Evolutionary conservation across 768 basidiomycete species (phyloP).

Genomic region (Clitopilus hobsonii): DNA sequence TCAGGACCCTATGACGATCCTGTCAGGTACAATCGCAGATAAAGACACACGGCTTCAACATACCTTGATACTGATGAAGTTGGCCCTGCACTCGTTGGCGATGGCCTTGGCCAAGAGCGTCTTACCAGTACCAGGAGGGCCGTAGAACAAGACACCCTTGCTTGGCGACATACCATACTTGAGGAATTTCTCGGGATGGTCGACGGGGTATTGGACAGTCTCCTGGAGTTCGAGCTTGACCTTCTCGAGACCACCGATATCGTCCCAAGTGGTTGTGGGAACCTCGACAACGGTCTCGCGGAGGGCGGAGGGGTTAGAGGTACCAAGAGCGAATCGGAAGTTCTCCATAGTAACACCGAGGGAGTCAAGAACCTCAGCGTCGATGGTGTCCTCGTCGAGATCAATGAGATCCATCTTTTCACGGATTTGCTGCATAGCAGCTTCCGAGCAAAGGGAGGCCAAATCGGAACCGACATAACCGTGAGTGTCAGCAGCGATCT

Average conservation of each 20-base stretch:
- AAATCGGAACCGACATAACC: constrained; percentile 99
- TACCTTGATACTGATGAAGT: constrained; percentile 98
- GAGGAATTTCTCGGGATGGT: constrained; percentile 99
- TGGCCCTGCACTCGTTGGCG: constrained; percentile 99
- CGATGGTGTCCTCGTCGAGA: constrained; percentile 96
- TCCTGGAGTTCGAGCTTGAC: constrained; percentile 99
- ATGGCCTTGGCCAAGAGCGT: constrained; percentile 98
- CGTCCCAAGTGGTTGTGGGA: constrained; percentile 98
- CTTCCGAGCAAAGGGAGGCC: constrained; percentile 96
- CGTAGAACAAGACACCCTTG: constrained; percentile 99
- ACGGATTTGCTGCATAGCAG: constrained; percentile 99
- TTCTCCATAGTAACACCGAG: constrained; percentile 99
- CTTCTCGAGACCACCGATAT: constrained; percentile 98
- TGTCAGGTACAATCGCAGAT: constrained; percentile 9
- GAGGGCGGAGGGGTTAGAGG: constrained; percentile 96
- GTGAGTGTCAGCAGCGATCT: constrained; percentile 98
- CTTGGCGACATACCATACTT: constrained; percentile 99
- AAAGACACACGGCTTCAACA: constrained; percentile 3
- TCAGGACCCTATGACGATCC: constrained; percentile 70
- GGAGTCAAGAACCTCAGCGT: constrained; percentile 97
- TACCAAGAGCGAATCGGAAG: constrained; percentile 98
- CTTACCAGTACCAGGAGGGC: constrained; percentile 99
- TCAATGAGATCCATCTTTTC: constrained; percentile 99
- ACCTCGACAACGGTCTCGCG: constrained; percentile 99
- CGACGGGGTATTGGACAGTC: constrained; percentile 99